Evolutionary conservation across 2,329 filamentous ascomycete genomes (phyloP), one percentile per base, ranked within the genome.

Genomic region (Penicillium sp.): DNA sequence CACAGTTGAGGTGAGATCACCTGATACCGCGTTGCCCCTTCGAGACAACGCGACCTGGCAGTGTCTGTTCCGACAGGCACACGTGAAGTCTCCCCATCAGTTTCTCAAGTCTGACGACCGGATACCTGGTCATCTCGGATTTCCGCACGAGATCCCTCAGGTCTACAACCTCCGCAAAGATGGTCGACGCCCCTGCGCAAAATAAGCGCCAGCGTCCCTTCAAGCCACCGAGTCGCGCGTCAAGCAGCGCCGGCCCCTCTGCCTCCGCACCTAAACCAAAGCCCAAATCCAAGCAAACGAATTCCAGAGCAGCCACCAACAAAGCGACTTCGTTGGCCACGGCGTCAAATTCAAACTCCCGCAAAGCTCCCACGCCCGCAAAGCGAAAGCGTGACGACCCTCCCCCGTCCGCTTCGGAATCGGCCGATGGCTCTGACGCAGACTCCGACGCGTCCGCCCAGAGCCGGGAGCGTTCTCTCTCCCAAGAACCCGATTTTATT

Each of bases 401-500:
- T 39, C 29, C 7, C 1, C 49, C 49, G 9, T 35, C 28, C 26
- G 46, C 47, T 8, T 52, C 56, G 3, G 56, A 45, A 35, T 56
- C 56, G 6, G 50, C 50, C 38, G 51, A 42, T 29, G 51, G 43
- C 26, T 61, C 62, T 7, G 55, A 50, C 38, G 52, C 52, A 12
- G 59, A 51, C 9, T 57, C 60, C 9, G 53, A 51, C 29, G 39
- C 27, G 48, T 46, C 50, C 27, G 42, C 29, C 33, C 37, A 46
- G 27, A 53, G 47, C 37, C 57, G 52, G 35, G 58, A 62, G 25
- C 47, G 48, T 4, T 62, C 63, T 0, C 45, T 58, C 12, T 64
- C 63, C 5, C 57, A 65, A 41, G 72, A 74, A 57, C 71, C 73
- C n/a, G 70, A 75, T 34, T 74, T 66, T 41, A 74, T 75, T 12